Conservation (phyloP, 1,284 basidiomycete genomes). For the Waitea zeae region DNA sequence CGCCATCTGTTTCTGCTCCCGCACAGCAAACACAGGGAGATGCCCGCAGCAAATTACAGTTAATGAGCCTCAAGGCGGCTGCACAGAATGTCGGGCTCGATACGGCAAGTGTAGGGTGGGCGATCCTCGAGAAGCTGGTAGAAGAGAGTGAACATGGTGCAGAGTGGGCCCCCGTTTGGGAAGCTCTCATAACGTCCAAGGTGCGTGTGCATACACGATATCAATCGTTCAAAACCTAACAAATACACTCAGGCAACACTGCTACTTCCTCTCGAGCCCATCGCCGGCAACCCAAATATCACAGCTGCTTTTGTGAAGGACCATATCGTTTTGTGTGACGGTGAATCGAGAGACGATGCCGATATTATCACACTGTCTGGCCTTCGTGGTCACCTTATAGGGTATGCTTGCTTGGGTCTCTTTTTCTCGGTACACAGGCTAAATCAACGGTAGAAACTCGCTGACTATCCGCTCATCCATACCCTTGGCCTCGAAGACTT, state of each 20-base stretch:
- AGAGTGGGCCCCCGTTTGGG: conserved; percentile 70
- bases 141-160: conserved; percentile 37
- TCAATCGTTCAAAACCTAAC: too few species aligned
- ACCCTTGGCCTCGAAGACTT: conserved; percentile 38
- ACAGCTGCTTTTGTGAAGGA: conserved; percentile 65
- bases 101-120: conserved; percentile 60
- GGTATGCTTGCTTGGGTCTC: too few species aligned
- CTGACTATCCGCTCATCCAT: conserved; percentile 52
- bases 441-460: conserved; percentile 33
- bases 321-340: conserved; percentile 52
- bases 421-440: too few species aligned
- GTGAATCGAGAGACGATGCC: conserved; percentile 21
- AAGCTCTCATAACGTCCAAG: conserved; percentile 47
- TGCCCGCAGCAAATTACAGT: conserved; percentile 52
- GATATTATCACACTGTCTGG: conserved; percentile 68
- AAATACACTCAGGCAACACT: conserved; percentile 61
- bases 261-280: conserved; percentile 50
- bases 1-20: conserved; percentile 19
- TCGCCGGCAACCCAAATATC: conserved; percentile 30
- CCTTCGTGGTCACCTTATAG: conserved; percentile 49
- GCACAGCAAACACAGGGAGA: conserved; percentile 26
- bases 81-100: conserved; percentile 63
- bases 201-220: conserved; percentile 20
- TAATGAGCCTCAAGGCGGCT: conserved; percentile 68
- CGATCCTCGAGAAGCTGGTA: conserved; percentile 65